Percentiles rank a stretch among this genome's conserved stretches.
phyloP scores from a whole-genome alignment of 2,329 filamentous ascomycete species.

The Alternaria rosae region DNA sequence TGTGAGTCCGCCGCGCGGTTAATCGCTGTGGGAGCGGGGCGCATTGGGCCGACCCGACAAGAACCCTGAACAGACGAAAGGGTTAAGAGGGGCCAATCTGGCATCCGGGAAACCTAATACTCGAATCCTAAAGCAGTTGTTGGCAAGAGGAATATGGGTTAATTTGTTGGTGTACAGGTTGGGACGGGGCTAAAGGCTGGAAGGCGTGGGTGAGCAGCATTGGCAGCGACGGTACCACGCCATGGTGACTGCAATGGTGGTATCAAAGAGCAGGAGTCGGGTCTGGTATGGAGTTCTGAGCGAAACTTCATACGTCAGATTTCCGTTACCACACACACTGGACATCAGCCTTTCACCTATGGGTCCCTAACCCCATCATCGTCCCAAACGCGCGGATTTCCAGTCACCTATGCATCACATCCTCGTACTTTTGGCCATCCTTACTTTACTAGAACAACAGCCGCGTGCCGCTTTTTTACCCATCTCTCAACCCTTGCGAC shows the following conservation, averaged over 20 bases:
- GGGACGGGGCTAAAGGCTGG: no score
- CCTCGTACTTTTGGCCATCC: neutral
- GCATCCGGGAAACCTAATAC: no score
- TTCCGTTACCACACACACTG: neutral
- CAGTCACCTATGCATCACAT: neutral
- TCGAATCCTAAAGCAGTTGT: no score
- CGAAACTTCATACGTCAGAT: neutral
- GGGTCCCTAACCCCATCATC: neutral
- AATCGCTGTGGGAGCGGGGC: neutral
- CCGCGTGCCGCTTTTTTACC: neutral
- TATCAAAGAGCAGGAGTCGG: neutral
- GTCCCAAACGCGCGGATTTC: neutral
- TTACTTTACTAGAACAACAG: neutral
- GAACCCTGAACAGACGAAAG: neutral
- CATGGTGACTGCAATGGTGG: neutral
- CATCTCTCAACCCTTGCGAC: neutral
- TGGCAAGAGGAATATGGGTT: neutral
- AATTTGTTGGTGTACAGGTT: neutral
- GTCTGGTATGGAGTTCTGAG: no score
- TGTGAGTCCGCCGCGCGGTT: conserved; percentile 9
- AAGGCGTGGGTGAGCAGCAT: no score
- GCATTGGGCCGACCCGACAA: neutral
- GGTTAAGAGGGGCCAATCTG: no score
- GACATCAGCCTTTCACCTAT: neutral
- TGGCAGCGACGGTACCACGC: neutral